Base-by-base conservation (phyloP, 108 stramenopile species). In the Asterionellopsis glacialis region DNA sequence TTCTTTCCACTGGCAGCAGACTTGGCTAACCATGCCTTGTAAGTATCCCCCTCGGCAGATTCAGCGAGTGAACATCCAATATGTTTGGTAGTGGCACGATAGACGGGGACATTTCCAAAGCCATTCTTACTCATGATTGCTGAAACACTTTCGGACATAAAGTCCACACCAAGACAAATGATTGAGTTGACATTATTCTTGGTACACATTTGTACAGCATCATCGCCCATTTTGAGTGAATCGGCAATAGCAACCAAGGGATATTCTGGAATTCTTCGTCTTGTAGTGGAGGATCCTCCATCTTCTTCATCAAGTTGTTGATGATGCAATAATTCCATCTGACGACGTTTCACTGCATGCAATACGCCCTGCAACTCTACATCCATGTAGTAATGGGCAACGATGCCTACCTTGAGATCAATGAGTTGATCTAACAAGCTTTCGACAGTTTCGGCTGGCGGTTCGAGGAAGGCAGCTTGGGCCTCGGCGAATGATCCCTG, bases 361-460 rank as follows among this genome's bases (percentile, higher is more conserved):
- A 93, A 64, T 13, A 90, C 78, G 40, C 91, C 92, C 68, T 97
- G 96, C 55, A 97, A 66, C 73, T 97, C 96, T 21, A 95, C 94
- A 67, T 97, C 96, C 96, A 97, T 97, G 80, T 97, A 97, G 65
- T 93, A 97, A 61, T 97, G 96, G 9, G 95, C 96, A 14, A 96
- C 95, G 57, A 97, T 82, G 26, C 95, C 94, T 58, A 92, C 79
- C 41, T 95, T 87, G 21, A 75, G n/a, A n/a, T n/a, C n/a, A n/a
- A n/a, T n/a, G n/a, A n/a, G n/a, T n/a, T n/a, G 68, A 16, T 65
- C 45, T 21, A 79, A 40, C 27, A 97, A 72, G 11, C 63, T 59
- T 65, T 63, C 18, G 82, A 58, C 13, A 96, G 61, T 4, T 62
- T 57, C 14, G n/a, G n/a, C 62, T 68, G 43, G 95, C 94, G 13